These are phyloP conservation scores for Nematodospora anomalae DNA, from an alignment of 1,139 yeast genomes.

Conservation along the genomic window DNA sequence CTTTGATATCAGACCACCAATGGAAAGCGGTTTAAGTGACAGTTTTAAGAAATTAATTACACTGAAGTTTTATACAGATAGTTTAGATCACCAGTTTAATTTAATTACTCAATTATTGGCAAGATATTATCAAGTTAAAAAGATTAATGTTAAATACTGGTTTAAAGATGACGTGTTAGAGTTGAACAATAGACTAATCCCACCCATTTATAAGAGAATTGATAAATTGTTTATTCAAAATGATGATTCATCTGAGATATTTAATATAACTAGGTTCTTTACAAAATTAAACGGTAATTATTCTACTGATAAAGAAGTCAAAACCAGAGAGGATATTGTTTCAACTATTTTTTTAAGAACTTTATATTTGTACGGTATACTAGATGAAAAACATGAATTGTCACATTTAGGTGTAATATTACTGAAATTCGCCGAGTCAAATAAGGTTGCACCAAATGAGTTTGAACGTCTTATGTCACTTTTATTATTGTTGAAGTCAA, in stretches of 20 bases:
- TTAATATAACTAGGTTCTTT: conserved; percentile 38
- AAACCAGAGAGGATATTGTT: conserved; percentile 52
- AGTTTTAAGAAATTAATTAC: conserved; percentile 59
- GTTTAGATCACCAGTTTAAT: conserved; percentile 63
- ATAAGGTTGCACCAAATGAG: conserved; percentile 13
- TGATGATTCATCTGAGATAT: conserved; percentile 23
- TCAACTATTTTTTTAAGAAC: conserved; percentile 62
- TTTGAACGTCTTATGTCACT: conserved; percentile 44
- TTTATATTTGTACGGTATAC: conserved; percentile 55
- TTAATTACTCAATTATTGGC: conserved; percentile 72
- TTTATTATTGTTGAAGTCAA: conserved; percentile 40
- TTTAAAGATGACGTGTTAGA: conserved; percentile 50
- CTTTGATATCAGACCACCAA: conserved; percentile 64
- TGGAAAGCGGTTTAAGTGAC: conserved; percentile 62
- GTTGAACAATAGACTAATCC: conserved; percentile 54
- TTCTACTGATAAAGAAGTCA: conserved; percentile 25
- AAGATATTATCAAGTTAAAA: conserved; percentile 83
- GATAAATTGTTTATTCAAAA: conserved; percentile 35
- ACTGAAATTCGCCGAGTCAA: conserved; percentile 26
- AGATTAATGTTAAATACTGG: conserved; percentile 59
- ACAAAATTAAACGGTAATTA: conserved; percentile 22
- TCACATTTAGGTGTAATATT: conserved; percentile 61
- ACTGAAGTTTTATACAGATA: conserved; percentile 43
- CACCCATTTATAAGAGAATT: conserved; percentile 33
- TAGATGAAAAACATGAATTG: conserved; percentile 45